A percentile compares a stretch with the other conserved stretches of the same genome.
phyloP scores from a whole-genome alignment of 148 eudicot genomes.

The Nepenthes mirabilis region DNA sequence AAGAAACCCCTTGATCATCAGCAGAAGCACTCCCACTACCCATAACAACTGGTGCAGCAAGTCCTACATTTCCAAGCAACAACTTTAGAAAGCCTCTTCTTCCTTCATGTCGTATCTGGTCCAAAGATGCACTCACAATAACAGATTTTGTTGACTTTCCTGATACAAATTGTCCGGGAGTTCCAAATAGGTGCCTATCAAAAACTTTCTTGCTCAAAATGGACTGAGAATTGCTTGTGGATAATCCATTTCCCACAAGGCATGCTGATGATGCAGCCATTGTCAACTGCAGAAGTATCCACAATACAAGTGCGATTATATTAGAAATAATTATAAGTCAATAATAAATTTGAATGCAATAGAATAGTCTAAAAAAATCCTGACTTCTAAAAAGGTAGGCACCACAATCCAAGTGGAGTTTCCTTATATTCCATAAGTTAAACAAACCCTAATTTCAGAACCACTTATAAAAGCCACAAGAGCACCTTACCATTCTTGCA shows the following conservation, averaged over 20 bases:
- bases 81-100: slow-evolving; percentile 75
- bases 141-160: slow-evolving; percentile 29
- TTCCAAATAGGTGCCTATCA: slow-evolving; percentile 20
- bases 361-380: too few relatives aligned
- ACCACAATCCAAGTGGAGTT: too few relatives aligned
- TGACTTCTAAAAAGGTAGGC: too few relatives aligned
- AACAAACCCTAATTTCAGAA: too few relatives aligned
- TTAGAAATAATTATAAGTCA: too few relatives aligned
- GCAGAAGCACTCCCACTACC: slow-evolving; percentile 60
- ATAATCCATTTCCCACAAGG: slow-evolving; percentile 37
- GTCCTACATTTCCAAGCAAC: slow-evolving; percentile 68
- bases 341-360: too few relatives aligned
- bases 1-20: slow-evolving; percentile 93
- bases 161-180: slow-evolving; percentile 24
- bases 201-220: slow-evolving; percentile 31
- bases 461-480: too few relatives aligned
- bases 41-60: slow-evolving; percentile 36
- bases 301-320: too few relatives aligned
- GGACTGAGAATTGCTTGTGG: slow-evolving; percentile 19
- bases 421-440: too few relatives aligned
- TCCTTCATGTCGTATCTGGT: slow-evolving; percentile 42
- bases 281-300: not conserved
- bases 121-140: slow-evolving; percentile 41
- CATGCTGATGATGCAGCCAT: slow-evolving; percentile 62
- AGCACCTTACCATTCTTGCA: too few relatives aligned